These are phyloP conservation scores for Gaultheria prostrata DNA, from an alignment of 148 eudicot species.

Conservation along the genomic window DNA sequence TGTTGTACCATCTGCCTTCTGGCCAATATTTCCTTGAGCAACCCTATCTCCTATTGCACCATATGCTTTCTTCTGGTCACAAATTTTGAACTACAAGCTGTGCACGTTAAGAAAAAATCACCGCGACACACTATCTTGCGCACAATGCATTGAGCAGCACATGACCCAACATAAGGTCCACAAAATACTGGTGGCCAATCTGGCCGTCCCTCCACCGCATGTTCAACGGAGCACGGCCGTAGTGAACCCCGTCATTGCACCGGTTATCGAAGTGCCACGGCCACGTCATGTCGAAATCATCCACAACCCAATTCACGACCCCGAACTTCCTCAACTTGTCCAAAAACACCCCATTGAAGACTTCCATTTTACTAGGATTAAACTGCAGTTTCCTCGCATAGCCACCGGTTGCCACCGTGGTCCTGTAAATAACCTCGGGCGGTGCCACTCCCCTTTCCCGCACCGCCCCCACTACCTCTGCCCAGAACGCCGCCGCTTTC, in stretches of 20 bases:
- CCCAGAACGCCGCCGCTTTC: conserved; percentile 74
- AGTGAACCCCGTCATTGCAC: conserved; percentile 94
- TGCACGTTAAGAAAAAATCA: not conserved
- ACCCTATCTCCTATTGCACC: not conserved
- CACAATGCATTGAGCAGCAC: conserved; percentile 78
- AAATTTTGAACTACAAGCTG: not conserved
- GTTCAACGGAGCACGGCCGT: conserved; percentile 88
- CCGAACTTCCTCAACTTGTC: conserved; percentile 61
- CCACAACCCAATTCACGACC: conserved; percentile 59
- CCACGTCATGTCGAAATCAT: conserved; percentile 90
- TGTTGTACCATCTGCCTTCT: not conserved
- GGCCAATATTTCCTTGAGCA: not conserved
- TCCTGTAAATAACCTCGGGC: conserved; percentile 64
- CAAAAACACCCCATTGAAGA: conserved; percentile 73
- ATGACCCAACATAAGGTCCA: conserved; percentile 93
- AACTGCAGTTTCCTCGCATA: conserved; percentile 69
- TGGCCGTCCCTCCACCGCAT: conserved; percentile 78
- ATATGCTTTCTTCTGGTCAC: not conserved
- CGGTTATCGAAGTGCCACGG: conserved; percentile 95
- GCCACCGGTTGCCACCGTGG: conserved; percentile 86
- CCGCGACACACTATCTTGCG: conserved; percentile 22
- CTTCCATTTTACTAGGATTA: conserved; percentile 87
- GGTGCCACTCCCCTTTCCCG: conserved; percentile 34
- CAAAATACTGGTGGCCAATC: conserved; percentile 96
- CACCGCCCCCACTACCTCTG: conserved; percentile 41